Conservation (phyloP, 306 rosid species). For the Glycine tomentella region DNA sequence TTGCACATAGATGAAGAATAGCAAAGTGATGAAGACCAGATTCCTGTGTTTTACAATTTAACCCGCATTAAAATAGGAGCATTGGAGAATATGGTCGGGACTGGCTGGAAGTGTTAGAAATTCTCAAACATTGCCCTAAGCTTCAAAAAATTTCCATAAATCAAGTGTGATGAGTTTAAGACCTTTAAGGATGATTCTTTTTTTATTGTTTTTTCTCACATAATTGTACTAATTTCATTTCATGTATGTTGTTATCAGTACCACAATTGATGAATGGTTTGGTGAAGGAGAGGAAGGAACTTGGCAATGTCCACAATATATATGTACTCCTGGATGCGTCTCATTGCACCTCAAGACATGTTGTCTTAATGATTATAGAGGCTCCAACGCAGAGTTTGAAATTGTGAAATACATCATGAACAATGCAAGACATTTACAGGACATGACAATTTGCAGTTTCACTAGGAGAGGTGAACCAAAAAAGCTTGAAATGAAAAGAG, state of each 20-base stretch:
- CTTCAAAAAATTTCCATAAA: not conserved
- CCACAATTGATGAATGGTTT: no score
- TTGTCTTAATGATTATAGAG: not conserved
- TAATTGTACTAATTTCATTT: no score
- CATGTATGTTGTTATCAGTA: not conserved
- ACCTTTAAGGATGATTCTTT: no score
- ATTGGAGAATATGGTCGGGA: not conserved
- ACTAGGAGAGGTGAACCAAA: no score
- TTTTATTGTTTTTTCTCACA: no score
- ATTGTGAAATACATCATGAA: not conserved
- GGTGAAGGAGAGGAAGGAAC: no score
- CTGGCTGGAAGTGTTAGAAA: not conserved
- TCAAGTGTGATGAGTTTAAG: not conserved
- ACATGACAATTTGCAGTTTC: no score
- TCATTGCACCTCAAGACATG: not conserved
- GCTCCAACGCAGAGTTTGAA: not conserved
- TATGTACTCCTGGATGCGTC: not conserved
- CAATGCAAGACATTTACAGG: not conserved
- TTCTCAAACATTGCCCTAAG: not conserved
- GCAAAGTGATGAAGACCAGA: not conserved
- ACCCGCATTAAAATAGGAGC: no score
- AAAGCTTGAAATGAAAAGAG: not conserved
- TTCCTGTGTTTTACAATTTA: not conserved
- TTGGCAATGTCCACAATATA: not conserved
- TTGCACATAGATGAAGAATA: not conserved